phyloP scores from a whole-genome alignment of 441 rosid genomes.

The Codiaeum variegatum region DNA sequence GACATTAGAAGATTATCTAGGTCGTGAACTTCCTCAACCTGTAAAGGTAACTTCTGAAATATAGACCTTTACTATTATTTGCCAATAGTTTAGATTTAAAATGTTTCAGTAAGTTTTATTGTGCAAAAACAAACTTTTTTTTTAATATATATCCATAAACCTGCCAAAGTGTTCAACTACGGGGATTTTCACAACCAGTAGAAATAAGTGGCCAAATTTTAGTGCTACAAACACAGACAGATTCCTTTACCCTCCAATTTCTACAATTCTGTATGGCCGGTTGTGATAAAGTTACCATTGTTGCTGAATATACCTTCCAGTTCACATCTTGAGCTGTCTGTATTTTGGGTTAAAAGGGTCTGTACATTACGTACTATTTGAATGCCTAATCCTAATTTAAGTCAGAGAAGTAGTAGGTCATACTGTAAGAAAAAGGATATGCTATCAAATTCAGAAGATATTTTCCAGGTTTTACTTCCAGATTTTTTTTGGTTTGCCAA shows the following conservation, averaged over 20 bases:
- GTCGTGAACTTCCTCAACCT: constrained; percentile 60
- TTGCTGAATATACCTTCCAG: neutral
- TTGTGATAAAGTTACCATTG: no score
- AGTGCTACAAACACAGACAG: neutral
- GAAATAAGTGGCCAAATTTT: neutral
- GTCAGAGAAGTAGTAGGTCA: neutral
- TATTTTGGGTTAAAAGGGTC: neutral
- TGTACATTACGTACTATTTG: neutral
- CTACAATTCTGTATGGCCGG: no score
- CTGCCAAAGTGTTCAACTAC: no score
- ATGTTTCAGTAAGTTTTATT: neutral
- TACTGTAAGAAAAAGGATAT: neutral
- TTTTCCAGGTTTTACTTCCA: no score
- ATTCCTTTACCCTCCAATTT: no score
- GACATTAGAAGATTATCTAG: constrained; percentile 65
- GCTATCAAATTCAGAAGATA: no score
- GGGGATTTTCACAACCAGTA: neutral
- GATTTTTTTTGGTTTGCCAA: no score
- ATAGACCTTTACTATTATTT: neutral
- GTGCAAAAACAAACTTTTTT: no score
- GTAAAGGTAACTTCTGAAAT: constrained; percentile 46
- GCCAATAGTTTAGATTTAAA: neutral
- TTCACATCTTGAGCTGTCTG: neutral
- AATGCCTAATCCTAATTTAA: neutral
- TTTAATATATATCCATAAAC: no score